Evolutionary conservation across 441 rosid species (phyloP), one percentile per base, ranked within the genome.

Genomic region (Gossypium gossypioides): DNA sequence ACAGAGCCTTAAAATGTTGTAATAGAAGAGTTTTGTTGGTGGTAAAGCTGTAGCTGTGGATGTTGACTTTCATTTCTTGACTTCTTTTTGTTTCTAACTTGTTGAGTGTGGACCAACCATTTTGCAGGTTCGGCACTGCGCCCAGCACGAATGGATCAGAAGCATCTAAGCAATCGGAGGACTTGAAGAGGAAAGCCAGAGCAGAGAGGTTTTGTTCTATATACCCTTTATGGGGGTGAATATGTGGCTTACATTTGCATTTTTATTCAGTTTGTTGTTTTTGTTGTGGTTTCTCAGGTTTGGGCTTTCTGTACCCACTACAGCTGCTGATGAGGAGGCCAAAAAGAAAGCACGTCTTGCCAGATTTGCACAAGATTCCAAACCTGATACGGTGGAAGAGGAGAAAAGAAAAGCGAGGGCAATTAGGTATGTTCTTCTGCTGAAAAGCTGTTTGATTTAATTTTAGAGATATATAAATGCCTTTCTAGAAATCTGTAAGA

Each of bases 301-400:
- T 83, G 97, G 97, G 77, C 79, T 87, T 55, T 72, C 91, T 59
- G 83, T 78, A 34, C 79, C 86, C 68, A 18, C 87, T 9, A 48
- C 73, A 9, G 72, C 78, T 69, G 25, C 80, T 54, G 92, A 87
- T 77, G 92, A 82, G 80, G 97, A 87, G 16, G 84, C 81, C 2
- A 95, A 92, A 87, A 95, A 84, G 88, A 95, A 92, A 83, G 94
- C 97, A 68, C 86, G 97, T 68, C 88, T 84, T 46, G 91, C 88
- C 6, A 91, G 97, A 74, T 90, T 95, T 74, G 84, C 91, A 34
- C 74, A 84, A 22, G 69, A 74, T 72, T 46, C 83, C 3, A 85
- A 85, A 76, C 16, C 73, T 34, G 88, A 84, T 79, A 44, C 84
- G 0, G 76, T 77, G 69, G 97, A 91, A 74, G 99, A 92, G 76